Percentiles rank a stretch among this genome's conserved stretches.
Evolutionary conservation across 108 stramenopile genomes (phyloP).

Genomic region (Cyclotella sp.): DNA sequence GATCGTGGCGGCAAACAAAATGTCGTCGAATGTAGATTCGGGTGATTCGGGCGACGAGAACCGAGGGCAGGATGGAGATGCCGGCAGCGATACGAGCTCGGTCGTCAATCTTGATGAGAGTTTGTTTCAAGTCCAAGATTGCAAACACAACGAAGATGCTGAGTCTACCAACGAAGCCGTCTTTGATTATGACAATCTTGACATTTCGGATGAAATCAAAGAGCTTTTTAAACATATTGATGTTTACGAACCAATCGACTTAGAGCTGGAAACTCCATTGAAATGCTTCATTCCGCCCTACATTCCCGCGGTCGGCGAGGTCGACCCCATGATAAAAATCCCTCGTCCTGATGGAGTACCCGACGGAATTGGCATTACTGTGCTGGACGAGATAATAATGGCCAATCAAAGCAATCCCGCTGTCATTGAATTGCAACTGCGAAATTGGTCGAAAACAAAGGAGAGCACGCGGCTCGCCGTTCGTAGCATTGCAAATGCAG

Average conservation of each 20-base stretch:
- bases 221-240: conserved; percentile 62
- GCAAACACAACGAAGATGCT: neutral
- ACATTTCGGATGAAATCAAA: conserved; percentile 50
- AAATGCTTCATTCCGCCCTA: conserved; percentile 85
- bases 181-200: conserved; percentile 28
- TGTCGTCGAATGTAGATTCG: neutral
- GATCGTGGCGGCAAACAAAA: neutral
- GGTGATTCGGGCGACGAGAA: neutral
- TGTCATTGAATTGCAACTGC: conserved; percentile 82
- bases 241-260: conserved; percentile 76
- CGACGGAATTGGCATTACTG: conserved; percentile 74
- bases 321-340: conserved; percentile 87
- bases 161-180: neutral
- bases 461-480: conserved; percentile 27
- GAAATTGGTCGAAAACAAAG: conserved; percentile 69
- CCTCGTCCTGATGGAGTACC: conserved; percentile 67
- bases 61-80: neutral
- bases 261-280: conserved; percentile 77
- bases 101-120: neutral
- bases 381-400: conserved; percentile 77
- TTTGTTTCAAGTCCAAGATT: neutral
- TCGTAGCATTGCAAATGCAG: conserved; percentile 68
- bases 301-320: conserved; percentile 86
- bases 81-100: neutral
- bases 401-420: conserved; percentile 75